Conservation (phyloP, 2,329 filamentous ascomycete genomes). For the Fusarium devonianum region DNA sequence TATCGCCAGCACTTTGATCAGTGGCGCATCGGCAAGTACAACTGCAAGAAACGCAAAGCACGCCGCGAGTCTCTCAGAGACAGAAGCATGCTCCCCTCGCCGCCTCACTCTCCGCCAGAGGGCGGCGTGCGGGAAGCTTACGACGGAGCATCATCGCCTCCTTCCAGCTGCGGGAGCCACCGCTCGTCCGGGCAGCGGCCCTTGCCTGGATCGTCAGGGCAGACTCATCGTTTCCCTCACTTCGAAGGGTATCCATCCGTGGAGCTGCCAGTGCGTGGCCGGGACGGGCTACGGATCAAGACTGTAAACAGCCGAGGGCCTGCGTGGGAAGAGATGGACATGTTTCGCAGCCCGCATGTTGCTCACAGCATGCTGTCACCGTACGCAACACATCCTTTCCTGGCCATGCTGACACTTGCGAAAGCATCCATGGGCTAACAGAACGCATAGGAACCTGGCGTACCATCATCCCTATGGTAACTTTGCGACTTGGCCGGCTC, state of each 20-base stretch:
- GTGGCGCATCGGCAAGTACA: slow-evolving; percentile 59
- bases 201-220: slow-evolving; percentile 18
- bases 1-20: slow-evolving; percentile 57
- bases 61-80: slow-evolving; percentile 22
- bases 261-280: not conserved
- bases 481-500: slow-evolving; percentile 18
- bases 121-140: not conserved
- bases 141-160: slow-evolving; percentile 10
- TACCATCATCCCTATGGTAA: slow-evolving; percentile 11
- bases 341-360: slow-evolving; percentile 3
- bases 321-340: slow-evolving; percentile 10
- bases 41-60: slow-evolving; percentile 46
- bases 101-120: slow-evolving; percentile 23
- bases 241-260: slow-evolving; percentile 6
- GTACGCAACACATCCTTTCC: slow-evolving; percentile 13
- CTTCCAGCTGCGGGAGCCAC: slow-evolving; percentile 17
- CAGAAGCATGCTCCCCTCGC: slow-evolving; percentile 23
- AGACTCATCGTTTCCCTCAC: slow-evolving; percentile 8
- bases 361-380: slow-evolving; percentile 15
- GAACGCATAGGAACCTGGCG: slow-evolving; percentile 13
- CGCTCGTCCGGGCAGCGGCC: slow-evolving; percentile 31
- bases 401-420: not conserved
- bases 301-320: slow-evolving; percentile 3
- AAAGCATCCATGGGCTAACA: slow-evolving; percentile 6
- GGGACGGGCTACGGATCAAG: slow-evolving; percentile 11